These are phyloP conservation scores for Amphibolis antarctica DNA, from an alignment of 106 monocot species.

Conservation along the genomic window DNA sequence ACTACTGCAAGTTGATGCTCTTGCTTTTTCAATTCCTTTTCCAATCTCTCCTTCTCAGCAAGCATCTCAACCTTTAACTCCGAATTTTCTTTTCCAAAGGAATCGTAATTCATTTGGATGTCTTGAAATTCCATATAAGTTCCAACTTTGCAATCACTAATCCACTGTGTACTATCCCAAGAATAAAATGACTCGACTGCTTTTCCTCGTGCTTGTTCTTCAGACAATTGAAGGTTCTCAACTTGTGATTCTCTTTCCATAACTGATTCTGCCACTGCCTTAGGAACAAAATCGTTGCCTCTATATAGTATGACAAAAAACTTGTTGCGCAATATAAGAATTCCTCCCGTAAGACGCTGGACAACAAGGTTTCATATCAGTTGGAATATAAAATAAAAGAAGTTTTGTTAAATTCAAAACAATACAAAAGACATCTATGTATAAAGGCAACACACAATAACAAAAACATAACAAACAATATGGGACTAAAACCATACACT, in stretches of 20 bases:
- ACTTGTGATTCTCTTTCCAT: constrained; percentile 54
- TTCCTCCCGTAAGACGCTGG: constrained; percentile 93
- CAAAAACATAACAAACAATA: no score
- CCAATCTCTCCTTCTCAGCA: constrained; percentile 48
- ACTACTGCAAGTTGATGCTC: constrained; percentile 61
- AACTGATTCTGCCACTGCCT: constrained; percentile 41
- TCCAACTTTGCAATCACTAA: constrained; percentile 24
- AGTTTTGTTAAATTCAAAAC: no score
- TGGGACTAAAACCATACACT: no score
- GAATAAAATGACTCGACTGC: constrained; percentile 13
- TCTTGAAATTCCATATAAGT: constrained; percentile 54
- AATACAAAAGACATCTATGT: no score
- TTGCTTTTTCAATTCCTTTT: constrained; percentile 53
- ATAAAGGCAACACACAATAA: no score
- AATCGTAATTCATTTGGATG: constrained; percentile 26
- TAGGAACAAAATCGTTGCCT: constrained; percentile 87
- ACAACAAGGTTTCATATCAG: constrained; percentile 45
- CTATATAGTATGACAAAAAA: constrained; percentile 77
- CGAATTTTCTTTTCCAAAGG: constrained; percentile 4
- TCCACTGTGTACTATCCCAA: constrained; percentile 4
- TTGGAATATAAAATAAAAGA: neutral
- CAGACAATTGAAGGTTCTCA: constrained; percentile 34
- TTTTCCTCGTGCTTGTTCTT: constrained; percentile 63
- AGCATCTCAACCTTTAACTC: constrained; percentile 25
- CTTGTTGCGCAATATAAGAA: constrained; percentile 84